These are phyloP conservation scores for Moniliella sp. DNA, from an alignment of 1,284 basidiomycete species.

Conservation along the genomic window DNA sequence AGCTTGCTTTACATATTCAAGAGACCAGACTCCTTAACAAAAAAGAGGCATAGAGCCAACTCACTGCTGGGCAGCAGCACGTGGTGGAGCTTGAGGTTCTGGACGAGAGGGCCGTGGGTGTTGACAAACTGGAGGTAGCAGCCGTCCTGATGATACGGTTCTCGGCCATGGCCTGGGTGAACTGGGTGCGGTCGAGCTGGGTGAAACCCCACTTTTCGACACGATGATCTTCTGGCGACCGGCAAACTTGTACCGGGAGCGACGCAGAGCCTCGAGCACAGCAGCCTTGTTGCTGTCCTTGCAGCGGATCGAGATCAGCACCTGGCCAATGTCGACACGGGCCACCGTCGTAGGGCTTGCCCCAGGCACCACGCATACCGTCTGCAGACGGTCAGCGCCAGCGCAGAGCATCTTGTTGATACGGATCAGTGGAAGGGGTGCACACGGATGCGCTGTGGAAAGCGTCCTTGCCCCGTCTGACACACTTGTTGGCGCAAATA, in stretches of 20 bases:
- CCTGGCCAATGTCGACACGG: constrained; percentile 87
- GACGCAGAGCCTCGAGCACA: constrained; percentile 69
- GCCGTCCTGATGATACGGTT: constrained; percentile 31
- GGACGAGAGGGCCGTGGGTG: constrained; percentile 26
- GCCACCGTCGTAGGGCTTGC: constrained; percentile 89
- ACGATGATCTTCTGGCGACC: constrained; percentile 97
- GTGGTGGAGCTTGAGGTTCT: constrained; percentile 30
- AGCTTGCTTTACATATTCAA: no score
- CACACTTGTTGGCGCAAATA: constrained; percentile 98
- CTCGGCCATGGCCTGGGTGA: constrained; percentile 64
- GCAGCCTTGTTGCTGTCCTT: constrained; percentile 70
- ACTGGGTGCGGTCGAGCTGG: constrained; percentile 73
- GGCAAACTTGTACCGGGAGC: constrained; percentile 92
- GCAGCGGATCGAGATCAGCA: constrained; percentile 82
- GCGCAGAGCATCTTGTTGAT: constrained; percentile 99
- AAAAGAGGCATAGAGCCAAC: no score
- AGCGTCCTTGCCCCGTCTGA: constrained; percentile 92
- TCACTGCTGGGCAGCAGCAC: no score
- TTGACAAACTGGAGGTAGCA: constrained; percentile 30
- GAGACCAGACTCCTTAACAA: no score
- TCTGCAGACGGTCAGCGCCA: constrained; percentile 84
- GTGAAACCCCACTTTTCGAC: constrained; percentile 57
- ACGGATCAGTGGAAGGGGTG: constrained; percentile 75
- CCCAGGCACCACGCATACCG: constrained; percentile 99
- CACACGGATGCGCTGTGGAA: constrained; percentile 94